phyloP scores from a whole-genome alignment of 2,329 filamentous ascomycete species.

The Cordyceps cicadae region DNA sequence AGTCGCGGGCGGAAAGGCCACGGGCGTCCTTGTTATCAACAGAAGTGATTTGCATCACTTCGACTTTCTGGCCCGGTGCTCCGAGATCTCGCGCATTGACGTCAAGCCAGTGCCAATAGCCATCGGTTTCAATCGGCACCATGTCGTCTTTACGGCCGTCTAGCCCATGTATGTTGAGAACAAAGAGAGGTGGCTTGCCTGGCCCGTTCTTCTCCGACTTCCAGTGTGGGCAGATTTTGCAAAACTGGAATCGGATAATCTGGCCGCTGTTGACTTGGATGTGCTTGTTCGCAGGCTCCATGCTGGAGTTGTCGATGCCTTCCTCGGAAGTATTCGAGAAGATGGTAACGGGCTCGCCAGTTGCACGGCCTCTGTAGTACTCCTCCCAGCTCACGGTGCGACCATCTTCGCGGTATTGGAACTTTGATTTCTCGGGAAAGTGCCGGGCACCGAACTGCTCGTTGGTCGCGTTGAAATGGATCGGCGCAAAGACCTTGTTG shows the following conservation, averaged over 20 bases:
- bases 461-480: constrained; percentile 55
- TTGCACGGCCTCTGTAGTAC: constrained; percentile 59
- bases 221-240: constrained; percentile 76
- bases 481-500: constrained; percentile 52
- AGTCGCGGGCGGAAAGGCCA: constrained; percentile 42
- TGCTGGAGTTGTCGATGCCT: constrained; percentile 47
- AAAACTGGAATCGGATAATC: constrained; percentile 70
- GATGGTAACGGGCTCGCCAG: constrained; percentile 39
- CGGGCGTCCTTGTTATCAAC: constrained; percentile 39
- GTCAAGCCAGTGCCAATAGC: constrained; percentile 75
- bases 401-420: constrained; percentile 72
- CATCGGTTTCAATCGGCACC: constrained; percentile 67
- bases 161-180: constrained; percentile 57
- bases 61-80: constrained; percentile 57
- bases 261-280: constrained; percentile 52
- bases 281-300: constrained; percentile 44
- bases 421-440: constrained; percentile 58
- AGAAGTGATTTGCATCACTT: constrained; percentile 51
- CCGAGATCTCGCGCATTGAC: constrained; percentile 59
- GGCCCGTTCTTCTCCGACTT: constrained; percentile 58
- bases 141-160: constrained; percentile 61
- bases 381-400: constrained; percentile 66
- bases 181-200: constrained; percentile 59
- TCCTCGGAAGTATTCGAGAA: constrained; percentile 39
- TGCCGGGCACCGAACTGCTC: constrained; percentile 75